These are phyloP conservation scores for Erysimum cheiranthoides DNA, from an alignment of 345 rosid genomes.

Conservation along the genomic window DNA sequence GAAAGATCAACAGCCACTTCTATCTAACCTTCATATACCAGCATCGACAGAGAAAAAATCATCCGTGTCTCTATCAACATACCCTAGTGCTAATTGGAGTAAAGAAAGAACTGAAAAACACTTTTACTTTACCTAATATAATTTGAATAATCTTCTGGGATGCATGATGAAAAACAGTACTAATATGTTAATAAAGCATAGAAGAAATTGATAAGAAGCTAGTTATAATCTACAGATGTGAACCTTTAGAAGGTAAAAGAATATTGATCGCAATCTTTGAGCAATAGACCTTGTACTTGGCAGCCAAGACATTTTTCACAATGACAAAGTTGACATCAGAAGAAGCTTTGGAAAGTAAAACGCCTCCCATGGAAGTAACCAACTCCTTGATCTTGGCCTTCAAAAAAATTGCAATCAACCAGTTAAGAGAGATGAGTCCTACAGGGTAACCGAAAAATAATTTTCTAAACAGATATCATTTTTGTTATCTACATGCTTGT, in stretches of 20 bases:
- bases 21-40: slow-evolving; percentile 1
- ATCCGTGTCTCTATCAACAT: slow-evolving; percentile 16
- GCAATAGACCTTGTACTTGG: slow-evolving; percentile 82
- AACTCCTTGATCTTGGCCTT: slow-evolving; percentile 77
- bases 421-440: slow-evolving; percentile 25
- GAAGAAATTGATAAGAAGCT: slow-evolving; percentile 14
- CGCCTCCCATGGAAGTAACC: slow-evolving; percentile 88
- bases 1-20: slow-evolving; percentile 21
- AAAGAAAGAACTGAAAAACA: slow-evolving; percentile 6
- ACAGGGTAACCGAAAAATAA: not conserved
- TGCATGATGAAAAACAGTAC: slow-evolving; percentile 17
- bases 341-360: slow-evolving; percentile 60
- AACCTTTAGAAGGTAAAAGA: slow-evolving; percentile 33
- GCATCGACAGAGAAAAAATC: slow-evolving; percentile 1
- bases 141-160: slow-evolving; percentile 10
- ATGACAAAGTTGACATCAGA: slow-evolving; percentile 82
- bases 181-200: slow-evolving; percentile 20
- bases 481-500: slow-evolving; percentile 20
- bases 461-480: not conserved
- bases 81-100: slow-evolving; percentile 12
- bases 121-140: slow-evolving; percentile 1
- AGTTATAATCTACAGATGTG: slow-evolving; percentile 37
- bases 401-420: slow-evolving; percentile 46
- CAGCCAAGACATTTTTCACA: slow-evolving; percentile 91
- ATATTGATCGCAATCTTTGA: slow-evolving; percentile 35